Evolutionary conservation across 2,329 filamentous ascomycete species (phyloP).

Genomic region (Trichoderma sp.): DNA sequence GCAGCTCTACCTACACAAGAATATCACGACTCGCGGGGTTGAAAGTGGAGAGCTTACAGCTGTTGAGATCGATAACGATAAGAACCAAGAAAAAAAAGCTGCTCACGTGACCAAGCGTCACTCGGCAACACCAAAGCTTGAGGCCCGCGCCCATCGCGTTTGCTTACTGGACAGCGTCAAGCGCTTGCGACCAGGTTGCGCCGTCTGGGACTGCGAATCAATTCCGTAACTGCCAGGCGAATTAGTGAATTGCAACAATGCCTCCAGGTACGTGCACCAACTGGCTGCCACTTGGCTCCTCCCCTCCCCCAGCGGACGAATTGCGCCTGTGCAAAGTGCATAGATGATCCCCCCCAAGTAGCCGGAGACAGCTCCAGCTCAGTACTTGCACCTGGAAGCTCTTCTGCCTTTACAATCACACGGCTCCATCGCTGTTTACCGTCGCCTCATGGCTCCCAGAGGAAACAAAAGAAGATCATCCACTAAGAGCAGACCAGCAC

Average conservation of each 20-base stretch:
- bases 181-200: constrained; percentile 17
- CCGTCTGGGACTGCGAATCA: not conserved
- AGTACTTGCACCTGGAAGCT: not conserved
- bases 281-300: not conserved
- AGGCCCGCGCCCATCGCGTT: constrained; percentile 17
- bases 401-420: not conserved
- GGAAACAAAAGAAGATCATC: constrained; percentile 5
- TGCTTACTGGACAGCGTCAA: constrained; percentile 13
- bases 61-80: not conserved
- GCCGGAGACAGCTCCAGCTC: not conserved
- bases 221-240: not conserved
- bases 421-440: not conserved
- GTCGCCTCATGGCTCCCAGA: constrained; percentile 20
- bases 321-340: not conserved
- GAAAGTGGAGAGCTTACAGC: not conserved
- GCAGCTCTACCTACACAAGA: not conserved
- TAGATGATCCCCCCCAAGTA: not conserved
- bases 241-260: constrained; percentile 1
- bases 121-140: constrained; percentile 10
- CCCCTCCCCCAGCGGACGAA: not conserved
- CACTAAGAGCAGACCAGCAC: constrained; percentile 32
- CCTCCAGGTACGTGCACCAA: constrained; percentile 21
- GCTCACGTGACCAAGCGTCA: constrained; percentile 6
- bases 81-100: not conserved
- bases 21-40: not conserved